These are phyloP conservation scores for Lycium barbarum DNA, from an alignment of 257 asterid genomes.

Conservation along the genomic window DNA sequence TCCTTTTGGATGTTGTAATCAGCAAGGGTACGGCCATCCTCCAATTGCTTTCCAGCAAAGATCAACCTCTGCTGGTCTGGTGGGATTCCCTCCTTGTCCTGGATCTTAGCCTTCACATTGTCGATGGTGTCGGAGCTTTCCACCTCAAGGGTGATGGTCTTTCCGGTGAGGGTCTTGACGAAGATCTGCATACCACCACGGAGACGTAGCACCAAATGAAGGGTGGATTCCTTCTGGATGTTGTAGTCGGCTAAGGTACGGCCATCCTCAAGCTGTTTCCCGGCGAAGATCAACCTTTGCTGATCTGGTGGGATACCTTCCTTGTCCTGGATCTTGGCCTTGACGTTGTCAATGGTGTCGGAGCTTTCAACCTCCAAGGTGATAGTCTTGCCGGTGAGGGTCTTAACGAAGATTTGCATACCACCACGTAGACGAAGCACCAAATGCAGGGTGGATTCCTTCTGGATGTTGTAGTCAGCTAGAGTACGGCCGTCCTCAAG, in stretches of 20 bases:
- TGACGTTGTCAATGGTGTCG: constrained; percentile 52
- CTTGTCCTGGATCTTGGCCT: constrained; percentile 55
- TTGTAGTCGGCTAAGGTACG: constrained; percentile 60
- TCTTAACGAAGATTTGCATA: no score
- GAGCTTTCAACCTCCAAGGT: constrained; percentile 53
- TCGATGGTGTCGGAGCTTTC: constrained; percentile 55
- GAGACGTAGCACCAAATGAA: constrained; percentile 56
- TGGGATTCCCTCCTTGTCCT: constrained; percentile 52
- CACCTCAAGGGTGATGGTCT: constrained; percentile 51
- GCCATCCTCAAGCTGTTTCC: constrained; percentile 51
- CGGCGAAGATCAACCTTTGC: constrained; percentile 53
- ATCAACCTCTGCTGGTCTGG: constrained; percentile 59
- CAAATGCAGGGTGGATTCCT: no score
- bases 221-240: constrained; percentile 62
- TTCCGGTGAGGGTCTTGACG: constrained; percentile 56
- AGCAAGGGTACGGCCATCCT: constrained; percentile 56
- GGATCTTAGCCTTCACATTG: constrained; percentile 52
- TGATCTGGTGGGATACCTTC: constrained; percentile 58
- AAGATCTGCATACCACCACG: constrained; percentile 60
- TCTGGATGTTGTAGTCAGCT: no score
- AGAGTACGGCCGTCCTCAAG: no score
- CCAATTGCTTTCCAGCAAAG: constrained; percentile 48
- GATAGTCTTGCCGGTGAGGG: constrained; percentile 49
- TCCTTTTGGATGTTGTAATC: constrained; percentile 69
- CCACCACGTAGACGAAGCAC: no score